Evolutionary conservation across 225 moss, liverwort and hornwort species (phyloP).

Genomic region (Neckera pumila): DNA sequence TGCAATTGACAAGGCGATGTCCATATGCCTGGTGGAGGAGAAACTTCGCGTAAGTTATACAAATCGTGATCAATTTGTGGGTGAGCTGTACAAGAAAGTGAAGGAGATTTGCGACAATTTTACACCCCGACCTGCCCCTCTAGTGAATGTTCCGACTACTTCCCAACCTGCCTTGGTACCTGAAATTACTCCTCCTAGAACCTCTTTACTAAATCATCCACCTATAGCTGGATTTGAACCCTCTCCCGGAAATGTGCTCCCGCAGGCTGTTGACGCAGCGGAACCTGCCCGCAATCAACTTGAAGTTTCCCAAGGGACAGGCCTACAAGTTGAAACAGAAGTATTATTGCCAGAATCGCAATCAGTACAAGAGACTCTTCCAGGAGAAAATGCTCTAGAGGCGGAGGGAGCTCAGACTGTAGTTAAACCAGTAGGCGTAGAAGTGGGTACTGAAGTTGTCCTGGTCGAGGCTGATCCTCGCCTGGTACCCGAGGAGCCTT

Average conservation of each 20-base stretch:
- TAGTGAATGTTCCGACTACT: not conserved
- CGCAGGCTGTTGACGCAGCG: not conserved
- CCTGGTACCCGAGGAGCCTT: conserved; percentile 14
- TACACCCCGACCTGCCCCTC: not conserved
- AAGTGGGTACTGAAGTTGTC: conserved; percentile 15
- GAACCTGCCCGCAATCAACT: not conserved
- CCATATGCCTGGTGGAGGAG: conserved; percentile 11
- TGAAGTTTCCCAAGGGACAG: not conserved
- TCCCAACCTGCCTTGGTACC: conserved; percentile 10
- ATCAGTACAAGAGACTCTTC: not conserved
- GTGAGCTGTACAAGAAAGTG: conserved; percentile 10
- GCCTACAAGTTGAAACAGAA: not conserved
- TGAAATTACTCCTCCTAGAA: not conserved
- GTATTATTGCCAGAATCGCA: not conserved
- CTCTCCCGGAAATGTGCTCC: not conserved
- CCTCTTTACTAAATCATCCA: not conserved
- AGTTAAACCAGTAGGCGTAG: not conserved
- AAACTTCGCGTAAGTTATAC: not conserved
- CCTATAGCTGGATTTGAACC: not conserved
- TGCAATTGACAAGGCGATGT: conserved; percentile 15
- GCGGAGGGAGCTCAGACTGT: not conserved
- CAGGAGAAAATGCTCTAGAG: not conserved
- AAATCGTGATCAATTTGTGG: conserved; percentile 4
- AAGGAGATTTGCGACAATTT: not conserved
- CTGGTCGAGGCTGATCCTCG: conserved; percentile 40